Percentiles rank a stretch among this genome's conserved stretches.
Evolutionary conservation across 768 basidiomycete species (phyloP).

Genomic region (Ramaria sp.): DNA sequence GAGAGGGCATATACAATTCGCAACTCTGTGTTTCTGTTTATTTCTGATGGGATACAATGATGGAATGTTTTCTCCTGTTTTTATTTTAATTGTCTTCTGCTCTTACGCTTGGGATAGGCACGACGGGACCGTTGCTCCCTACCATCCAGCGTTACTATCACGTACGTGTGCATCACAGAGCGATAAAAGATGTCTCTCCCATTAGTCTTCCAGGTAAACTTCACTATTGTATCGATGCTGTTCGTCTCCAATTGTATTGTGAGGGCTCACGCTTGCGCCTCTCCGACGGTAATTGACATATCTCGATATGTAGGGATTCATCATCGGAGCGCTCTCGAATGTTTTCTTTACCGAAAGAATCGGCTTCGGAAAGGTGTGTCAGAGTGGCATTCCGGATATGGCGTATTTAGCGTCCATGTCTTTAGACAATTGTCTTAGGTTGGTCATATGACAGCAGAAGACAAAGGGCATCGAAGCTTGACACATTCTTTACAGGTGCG

Average conservation of each 20-base stretch:
- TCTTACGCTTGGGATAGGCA: slow-evolving; percentile 14
- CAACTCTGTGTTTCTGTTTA: slow-evolving; percentile 41
- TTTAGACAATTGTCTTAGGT: slow-evolving; percentile 32
- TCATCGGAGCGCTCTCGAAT: slow-evolving; percentile 36
- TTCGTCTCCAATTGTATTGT: slow-evolving; percentile 36
- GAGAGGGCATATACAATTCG: slow-evolving; percentile 36
- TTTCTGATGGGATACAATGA: slow-evolving; percentile 74
- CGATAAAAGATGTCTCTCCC: not conserved
- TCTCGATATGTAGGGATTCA: slow-evolving; percentile 34
- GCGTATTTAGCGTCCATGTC: not conserved
- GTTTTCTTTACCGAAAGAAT: slow-evolving; percentile 33
- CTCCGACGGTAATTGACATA: too few species aligned
- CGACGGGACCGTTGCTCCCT: slow-evolving; percentile 64
- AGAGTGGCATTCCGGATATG: too few species aligned
- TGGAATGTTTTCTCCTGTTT: slow-evolving; percentile 27
- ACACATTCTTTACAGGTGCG: slow-evolving; percentile 15
- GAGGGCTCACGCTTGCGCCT: not conserved
- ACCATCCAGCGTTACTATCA: slow-evolving; percentile 50
- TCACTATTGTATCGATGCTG: slow-evolving; percentile 46
- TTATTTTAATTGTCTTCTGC: too few species aligned
- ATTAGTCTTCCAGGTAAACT: slow-evolving; percentile 13
- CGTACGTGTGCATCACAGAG: slow-evolving; percentile 19
- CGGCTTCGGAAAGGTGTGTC: slow-evolving; percentile 36
- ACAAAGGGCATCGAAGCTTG: slow-evolving; percentile 4
- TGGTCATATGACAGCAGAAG: not conserved